Conservation (phyloP, 768 basidiomycete genomes). For the Lyophyllum atratum region DNA sequence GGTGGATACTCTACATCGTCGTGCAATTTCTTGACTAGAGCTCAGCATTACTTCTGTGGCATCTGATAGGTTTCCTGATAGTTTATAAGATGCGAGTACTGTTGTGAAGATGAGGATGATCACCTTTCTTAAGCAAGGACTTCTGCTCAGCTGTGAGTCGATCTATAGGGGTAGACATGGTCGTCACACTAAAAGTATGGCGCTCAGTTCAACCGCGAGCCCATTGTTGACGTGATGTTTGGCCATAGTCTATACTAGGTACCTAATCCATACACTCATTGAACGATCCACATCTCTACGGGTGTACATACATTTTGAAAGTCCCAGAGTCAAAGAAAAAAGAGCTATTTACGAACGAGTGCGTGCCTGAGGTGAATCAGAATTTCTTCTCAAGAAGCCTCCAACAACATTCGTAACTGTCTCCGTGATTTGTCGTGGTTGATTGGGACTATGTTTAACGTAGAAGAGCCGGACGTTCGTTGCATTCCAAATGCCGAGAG, state of each 20-base stretch:
- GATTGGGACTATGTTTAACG: slow-evolving; percentile 80
- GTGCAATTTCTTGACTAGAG: slow-evolving; percentile 52
- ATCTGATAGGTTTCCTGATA: slow-evolving; percentile 49
- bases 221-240: slow-evolving; percentile 2
- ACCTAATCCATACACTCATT: not conserved
- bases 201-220: not conserved
- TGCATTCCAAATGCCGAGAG: slow-evolving; percentile 87
- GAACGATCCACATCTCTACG: not conserved
- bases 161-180: not conserved
- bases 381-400: slow-evolving; percentile 62
- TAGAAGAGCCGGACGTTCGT: slow-evolving; percentile 90
- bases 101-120: not conserved
- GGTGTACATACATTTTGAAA: not conserved
- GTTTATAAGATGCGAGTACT: not conserved
- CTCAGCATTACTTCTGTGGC: slow-evolving; percentile 52
- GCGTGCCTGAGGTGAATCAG: slow-evolving; percentile 30
- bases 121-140: slow-evolving; percentile 32
- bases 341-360: not conserved
- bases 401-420: slow-evolving; percentile 82
- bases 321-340: not conserved
- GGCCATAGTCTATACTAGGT: not conserved
- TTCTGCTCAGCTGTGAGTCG: slow-evolving; percentile 9
- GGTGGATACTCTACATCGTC: slow-evolving; percentile 53
- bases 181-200: not conserved
- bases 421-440: slow-evolving; percentile 73